Evolutionary conservation across 2,329 filamentous ascomycete species (phyloP).

Genomic region (Ophiocordyceps camponoti-rufipedis): DNA sequence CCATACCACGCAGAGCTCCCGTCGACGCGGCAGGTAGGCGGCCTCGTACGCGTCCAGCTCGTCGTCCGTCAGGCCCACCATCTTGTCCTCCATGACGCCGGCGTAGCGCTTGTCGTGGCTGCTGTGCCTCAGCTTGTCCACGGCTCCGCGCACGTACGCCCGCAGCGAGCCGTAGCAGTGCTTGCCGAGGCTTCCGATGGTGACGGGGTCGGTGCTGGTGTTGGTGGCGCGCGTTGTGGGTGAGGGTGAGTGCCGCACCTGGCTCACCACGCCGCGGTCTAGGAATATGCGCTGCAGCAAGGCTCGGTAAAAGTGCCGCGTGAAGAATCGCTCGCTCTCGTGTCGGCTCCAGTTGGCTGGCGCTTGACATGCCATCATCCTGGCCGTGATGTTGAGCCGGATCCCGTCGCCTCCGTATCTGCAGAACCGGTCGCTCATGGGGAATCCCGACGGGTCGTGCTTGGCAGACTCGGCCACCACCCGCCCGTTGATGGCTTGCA

Average conservation of each 20-base stretch:
- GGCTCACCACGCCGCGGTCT: constrained; percentile 59
- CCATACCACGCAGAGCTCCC: constrained; percentile 79
- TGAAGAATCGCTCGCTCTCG: constrained; percentile 80
- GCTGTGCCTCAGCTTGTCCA: constrained; percentile 50
- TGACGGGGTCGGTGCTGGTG: constrained; percentile 53
- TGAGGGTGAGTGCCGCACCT: constrained; percentile 22
- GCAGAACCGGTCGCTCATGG: constrained; percentile 61
- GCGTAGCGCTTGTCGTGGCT: constrained; percentile 39
- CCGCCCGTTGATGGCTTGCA: constrained; percentile 50
- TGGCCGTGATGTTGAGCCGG: constrained; percentile 81
- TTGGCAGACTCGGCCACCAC: constrained; percentile 48
- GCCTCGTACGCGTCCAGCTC: constrained; percentile 56
- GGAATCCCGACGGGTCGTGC: constrained; percentile 83
- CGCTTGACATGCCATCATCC: constrained; percentile 97
- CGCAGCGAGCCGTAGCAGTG: constrained; percentile 57
- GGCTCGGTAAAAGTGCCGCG: constrained; percentile 80
- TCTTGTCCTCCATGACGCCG: constrained; percentile 42
- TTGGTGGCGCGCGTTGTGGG: neutral
- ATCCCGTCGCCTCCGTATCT: constrained; percentile 45
- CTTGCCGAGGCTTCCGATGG: constrained; percentile 74
- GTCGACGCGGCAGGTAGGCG: constrained; percentile 46
- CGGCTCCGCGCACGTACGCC: constrained; percentile 63
- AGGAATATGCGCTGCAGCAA: constrained; percentile 84
- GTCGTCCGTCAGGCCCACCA: constrained; percentile 53
- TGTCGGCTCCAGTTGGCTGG: constrained; percentile 74